Base-by-base conservation (phyloP, 768 basidiomycete genomes). In the Amanita inopinata region DNA sequence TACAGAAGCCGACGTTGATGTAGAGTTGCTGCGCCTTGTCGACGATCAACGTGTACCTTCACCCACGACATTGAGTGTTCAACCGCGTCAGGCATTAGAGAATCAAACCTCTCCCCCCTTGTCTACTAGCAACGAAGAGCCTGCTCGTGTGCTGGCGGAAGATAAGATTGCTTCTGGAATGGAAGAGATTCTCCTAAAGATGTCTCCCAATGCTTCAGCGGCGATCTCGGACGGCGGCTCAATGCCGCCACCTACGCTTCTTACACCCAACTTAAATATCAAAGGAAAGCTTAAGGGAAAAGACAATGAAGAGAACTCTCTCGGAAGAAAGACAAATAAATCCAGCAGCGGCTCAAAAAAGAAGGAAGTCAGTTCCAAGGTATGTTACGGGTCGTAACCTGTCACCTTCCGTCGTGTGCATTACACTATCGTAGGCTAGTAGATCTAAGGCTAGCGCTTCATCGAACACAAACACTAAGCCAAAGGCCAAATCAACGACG, bases 21-120 rank as follows among this genome's bases (percentile, higher is more conserved):
- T 81, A 49, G 83, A 85, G 59, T 59, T 85, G 37, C 66, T 84
- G 45, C 81, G 80, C 51, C 63, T 86, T 18, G 63, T 86, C 22
- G 83, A 81, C 51, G 80, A 77, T 49, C 60, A 54, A 19, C 48
- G 44, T 4, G 50, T 49, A 27, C 51, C 51, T 15, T 38, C 54
- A 5, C 51, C 53, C 6, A 38, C 54, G 6, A 5, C 25, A 27
- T 17, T 25, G 8, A 12, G 33, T 19, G 43, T 25, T 9, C 32
- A 33, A n/a, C 15, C 30, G 24, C 11, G 6, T 23, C 32, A 33
- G 9, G 40, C 4, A 10, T 14, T 19, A 3, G 33, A 35, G 12
- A n/a, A 15, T 36, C 23, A n/a, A n/a, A 28, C 27, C 7, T n/a
- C 7, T 7, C n/a, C n/a, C 7, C 27, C 27, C 27, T 28, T 28